Base-by-base conservation (phyloP, 2,329 filamentous ascomycete genomes). In the Phyllosticta citribraziliensis region DNA sequence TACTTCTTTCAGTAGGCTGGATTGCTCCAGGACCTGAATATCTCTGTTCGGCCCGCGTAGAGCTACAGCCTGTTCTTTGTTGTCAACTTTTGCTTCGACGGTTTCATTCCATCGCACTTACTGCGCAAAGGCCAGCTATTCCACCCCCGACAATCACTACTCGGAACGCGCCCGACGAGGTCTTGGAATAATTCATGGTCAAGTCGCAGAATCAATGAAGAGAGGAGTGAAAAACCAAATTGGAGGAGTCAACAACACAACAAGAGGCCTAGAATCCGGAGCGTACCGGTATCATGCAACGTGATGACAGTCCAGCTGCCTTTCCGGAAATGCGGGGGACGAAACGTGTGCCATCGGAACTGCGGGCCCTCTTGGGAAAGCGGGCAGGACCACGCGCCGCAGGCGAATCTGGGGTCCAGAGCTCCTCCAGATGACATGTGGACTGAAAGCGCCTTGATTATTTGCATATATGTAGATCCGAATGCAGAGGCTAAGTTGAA, bases 11-110 rank as follows among this genome's bases (percentile, higher is more conserved):
- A 66, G 67, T 3, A 70, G 61, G 12, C 65, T 62, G 53, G 70
- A 73, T 58, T 70, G 68, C 57, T 74, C 70, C 30, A 73, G 68
- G 17, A 73, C 67, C 5, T 66, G 70, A 11, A 74, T 72, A 19
- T 75, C 69, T 5, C 69, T 69, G 17, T 66, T 67, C 0, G 67
- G 64, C 2, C 65, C 68, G 56, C 75, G 68, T 11, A 77, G 66
- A 5, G 75, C 74, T 30, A 75, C 72, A n/a, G 73, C 72, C 56
- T 57, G n/a, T n/a, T n/a, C n/a, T n/a, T n/a, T n/a, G n/a, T n/a
- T n/a, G n/a, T n/a, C n/a, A n/a, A n/a, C n/a, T n/a, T n/a, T n/a
- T n/a, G n/a, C n/a, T n/a, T n/a, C n/a, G n/a, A n/a, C n/a, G n/a
- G n/a, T n/a, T n/a, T n/a, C n/a, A n/a, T n/a, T n/a, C n/a, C n/a